Evolutionary conservation across 768 basidiomycete genomes (phyloP), one percentile per base, ranked within the genome.

Genomic region (Exsudoporus frostii): DNA sequence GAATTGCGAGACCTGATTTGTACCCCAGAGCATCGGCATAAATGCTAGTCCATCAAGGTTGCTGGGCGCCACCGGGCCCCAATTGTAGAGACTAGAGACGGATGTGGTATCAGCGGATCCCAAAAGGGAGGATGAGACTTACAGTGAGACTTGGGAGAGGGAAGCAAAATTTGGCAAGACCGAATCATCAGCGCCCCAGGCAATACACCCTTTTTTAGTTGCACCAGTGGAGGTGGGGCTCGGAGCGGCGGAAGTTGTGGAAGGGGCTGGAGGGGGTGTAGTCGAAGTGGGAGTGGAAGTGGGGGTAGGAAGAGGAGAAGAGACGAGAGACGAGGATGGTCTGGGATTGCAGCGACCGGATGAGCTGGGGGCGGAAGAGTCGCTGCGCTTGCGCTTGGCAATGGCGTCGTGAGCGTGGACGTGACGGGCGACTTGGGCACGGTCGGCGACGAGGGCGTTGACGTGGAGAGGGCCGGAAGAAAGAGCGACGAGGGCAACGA

Each of bases 11-110:
- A n/a, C n/a, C n/a, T n/a, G n/a, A n/a, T n/a, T n/a, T n/a, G n/a
- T n/a, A 25, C 86, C 84, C 89, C 88, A 92, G 1, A 90, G 67
- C 86, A 88, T 87, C 20, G 86, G 79, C 33, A 79, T 72, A 58
- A 67, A 80, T 1, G 74, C 56, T 13, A 85, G 63, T 17, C 82
- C 84, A 20, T 13, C 76, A 4, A 64, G 19, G 0, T 59, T 57
- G 15, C 46, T 22, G 29, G 85, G 79, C 45, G 67, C 67, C 52
- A 56, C 62, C 7, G 82, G 74, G 29, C 73, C 71, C 92, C 92
- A 95, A 30, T 77, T 81, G 70, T 90, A 90, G 36, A 85, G 45
- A 13, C 78, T 79, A 46, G 37, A 9, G 1, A 37, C n/a, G 7
- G 7, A 33, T 0, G 19, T 52, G 37, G 43, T 19, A 45, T 44